Conservation (phyloP, 768 basidiomycete genomes). For the Trametes cinnabarina region DNA sequence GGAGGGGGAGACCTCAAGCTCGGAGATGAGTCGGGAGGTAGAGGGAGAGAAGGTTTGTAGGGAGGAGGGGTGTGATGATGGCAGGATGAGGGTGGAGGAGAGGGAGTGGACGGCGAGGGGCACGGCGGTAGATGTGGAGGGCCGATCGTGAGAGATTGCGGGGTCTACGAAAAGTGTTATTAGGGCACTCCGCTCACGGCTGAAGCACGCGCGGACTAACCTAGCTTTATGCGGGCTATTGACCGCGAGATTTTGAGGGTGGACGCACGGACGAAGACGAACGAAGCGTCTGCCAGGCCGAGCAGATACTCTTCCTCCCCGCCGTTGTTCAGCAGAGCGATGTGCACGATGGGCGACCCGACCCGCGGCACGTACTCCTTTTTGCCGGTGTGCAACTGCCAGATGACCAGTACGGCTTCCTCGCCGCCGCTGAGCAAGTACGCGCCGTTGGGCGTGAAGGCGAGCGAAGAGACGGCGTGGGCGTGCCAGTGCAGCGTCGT, state of each 20-base stretch:
- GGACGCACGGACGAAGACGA: slow-evolving; percentile 69
- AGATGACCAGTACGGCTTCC: slow-evolving; percentile 94
- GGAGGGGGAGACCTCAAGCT: slow-evolving; percentile 91
- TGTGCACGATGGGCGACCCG: slow-evolving; percentile 77
- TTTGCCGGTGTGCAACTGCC: slow-evolving; percentile 88
- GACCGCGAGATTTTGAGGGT: slow-evolving; percentile 70
- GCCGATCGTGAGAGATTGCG: slow-evolving; percentile 32
- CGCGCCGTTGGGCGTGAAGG: slow-evolving; percentile 88
- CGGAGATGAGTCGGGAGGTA: slow-evolving; percentile 68
- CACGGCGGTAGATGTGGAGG: slow-evolving; percentile 42
- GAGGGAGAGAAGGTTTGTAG: slow-evolving; percentile 84
- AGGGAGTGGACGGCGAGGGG: slow-evolving; percentile 77
- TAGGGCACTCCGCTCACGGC: not conserved
- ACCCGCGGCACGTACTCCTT: slow-evolving; percentile 92
- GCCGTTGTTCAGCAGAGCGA: slow-evolving; percentile 55
- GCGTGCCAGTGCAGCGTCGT: slow-evolving; percentile 95
- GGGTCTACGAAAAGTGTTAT: slow-evolving; percentile 34
- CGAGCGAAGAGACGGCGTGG: slow-evolving; percentile 82
- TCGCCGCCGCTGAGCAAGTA: slow-evolving; percentile 94
- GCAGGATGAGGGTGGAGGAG: slow-evolving; percentile 78
- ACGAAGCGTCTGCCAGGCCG: slow-evolving; percentile 77
- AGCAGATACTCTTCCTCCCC: slow-evolving; percentile 86
- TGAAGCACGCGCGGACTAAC: slow-evolving; percentile 38
- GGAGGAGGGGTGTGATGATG: slow-evolving; percentile 94
- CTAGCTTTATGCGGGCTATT: slow-evolving; percentile 75